Percentiles rank a stretch among this genome's conserved stretches.
phyloP scores from a whole-genome alignment of 768 basidiomycete genomes.

The Pisolithus orientalis region DNA sequence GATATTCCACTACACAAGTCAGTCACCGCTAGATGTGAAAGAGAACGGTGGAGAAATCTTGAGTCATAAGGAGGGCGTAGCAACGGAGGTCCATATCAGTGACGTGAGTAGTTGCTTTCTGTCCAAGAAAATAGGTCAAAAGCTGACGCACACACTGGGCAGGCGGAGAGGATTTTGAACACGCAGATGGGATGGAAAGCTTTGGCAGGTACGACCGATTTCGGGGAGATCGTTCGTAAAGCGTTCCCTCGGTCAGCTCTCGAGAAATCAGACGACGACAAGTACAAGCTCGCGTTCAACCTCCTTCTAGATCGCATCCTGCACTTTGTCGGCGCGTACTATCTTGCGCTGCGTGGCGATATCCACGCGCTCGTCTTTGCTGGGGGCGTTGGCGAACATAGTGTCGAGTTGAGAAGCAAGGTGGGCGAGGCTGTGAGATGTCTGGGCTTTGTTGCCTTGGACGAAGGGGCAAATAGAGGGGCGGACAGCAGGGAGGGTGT shows the following conservation, averaged over 20 bases:
- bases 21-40: slow-evolving; percentile 24
- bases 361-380: slow-evolving; percentile 82
- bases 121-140: too few species aligned
- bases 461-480: slow-evolving; percentile 39
- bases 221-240: slow-evolving; percentile 54
- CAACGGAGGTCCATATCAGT: slow-evolving; percentile 49
- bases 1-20: slow-evolving; percentile 73
- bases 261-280: slow-evolving; percentile 23
- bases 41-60: slow-evolving; percentile 23
- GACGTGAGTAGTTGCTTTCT: slow-evolving; percentile 22
- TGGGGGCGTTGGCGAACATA: slow-evolving; percentile 83
- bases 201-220: slow-evolving; percentile 77
- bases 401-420: slow-evolving; percentile 51
- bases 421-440: slow-evolving; percentile 49
- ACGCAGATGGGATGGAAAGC: slow-evolving; percentile 74
- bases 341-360: slow-evolving; percentile 58
- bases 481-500: slow-evolving; percentile 31
- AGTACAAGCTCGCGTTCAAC: slow-evolving; percentile 62
- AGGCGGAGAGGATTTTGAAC: slow-evolving; percentile 73
- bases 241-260: slow-evolving; percentile 22
- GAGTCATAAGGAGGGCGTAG: slow-evolving; percentile 44
- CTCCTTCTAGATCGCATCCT: slow-evolving; percentile 73
- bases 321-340: slow-evolving; percentile 68
- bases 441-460: slow-evolving; percentile 55
- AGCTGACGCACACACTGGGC: not conserved